Conservation (phyloP, 805 yeast genomes). For the Jamesozyma gamospora region DNA sequence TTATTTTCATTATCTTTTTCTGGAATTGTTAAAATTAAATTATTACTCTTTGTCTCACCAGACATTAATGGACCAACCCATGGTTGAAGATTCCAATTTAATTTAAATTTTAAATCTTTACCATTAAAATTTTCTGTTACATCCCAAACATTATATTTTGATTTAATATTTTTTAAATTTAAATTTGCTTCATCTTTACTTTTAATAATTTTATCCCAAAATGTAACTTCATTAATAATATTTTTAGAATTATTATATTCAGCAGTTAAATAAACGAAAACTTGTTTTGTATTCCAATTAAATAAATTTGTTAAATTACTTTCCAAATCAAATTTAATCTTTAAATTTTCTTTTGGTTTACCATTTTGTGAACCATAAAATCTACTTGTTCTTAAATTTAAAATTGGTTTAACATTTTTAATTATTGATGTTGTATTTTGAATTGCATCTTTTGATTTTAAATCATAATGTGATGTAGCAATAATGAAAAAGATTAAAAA, state of each 20-base stretch:
- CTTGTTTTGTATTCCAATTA: slow-evolving; percentile 95
- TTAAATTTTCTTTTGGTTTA: slow-evolving; percentile 67
- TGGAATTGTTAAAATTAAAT: not conserved
- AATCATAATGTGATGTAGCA: slow-evolving; percentile 39
- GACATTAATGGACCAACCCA: slow-evolving; percentile 68
- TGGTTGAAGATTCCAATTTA: slow-evolving; percentile 93
- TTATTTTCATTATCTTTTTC: not conserved
- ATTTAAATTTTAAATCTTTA: slow-evolving; percentile 54
- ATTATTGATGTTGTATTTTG: slow-evolving; percentile 29
- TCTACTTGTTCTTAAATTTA: slow-evolving; percentile 44
- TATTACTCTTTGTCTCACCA: slow-evolving; percentile 43
- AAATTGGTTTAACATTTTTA: slow-evolving; percentile 30
- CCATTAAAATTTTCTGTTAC: slow-evolving; percentile 47
- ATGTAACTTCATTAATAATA: slow-evolving; percentile 58
- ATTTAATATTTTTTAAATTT: slow-evolving; percentile 40
- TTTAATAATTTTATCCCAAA: slow-evolving; percentile 83
- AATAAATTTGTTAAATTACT: slow-evolving; percentile 70
- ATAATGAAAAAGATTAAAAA: slow-evolving; percentile 40
- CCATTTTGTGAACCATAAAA: slow-evolving; percentile 58
- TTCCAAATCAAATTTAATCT: slow-evolving; percentile 60
- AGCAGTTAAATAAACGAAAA: slow-evolving; percentile 84
- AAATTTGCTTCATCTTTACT: slow-evolving; percentile 49
- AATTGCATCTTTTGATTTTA: slow-evolving; percentile 39
- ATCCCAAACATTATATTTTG: slow-evolving; percentile 87
- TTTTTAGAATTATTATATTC: slow-evolving; percentile 48